Percentiles rank a stretch among this genome's conserved stretches.
phyloP scores from a whole-genome alignment of 2,329 filamentous ascomycete genomes.

The Curvularia hawaiiensis region DNA sequence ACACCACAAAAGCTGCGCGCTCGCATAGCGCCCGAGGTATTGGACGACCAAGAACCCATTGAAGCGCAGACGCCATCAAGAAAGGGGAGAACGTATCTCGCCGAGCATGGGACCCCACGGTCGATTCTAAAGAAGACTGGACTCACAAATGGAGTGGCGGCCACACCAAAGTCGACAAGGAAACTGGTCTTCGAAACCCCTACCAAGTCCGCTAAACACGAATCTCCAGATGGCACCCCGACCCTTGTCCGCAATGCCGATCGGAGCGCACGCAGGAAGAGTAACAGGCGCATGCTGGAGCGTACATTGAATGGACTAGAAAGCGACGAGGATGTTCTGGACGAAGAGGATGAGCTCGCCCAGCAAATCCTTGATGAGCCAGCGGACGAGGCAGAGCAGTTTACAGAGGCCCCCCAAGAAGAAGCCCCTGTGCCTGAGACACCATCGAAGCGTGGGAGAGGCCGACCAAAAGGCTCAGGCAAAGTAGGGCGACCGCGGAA shows the following conservation, averaged over 20 bases:
- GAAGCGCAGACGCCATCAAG: conserved; percentile 42
- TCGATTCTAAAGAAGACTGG: conserved; percentile 44
- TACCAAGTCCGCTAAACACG: conserved; percentile 42
- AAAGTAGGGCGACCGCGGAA: conserved; percentile 59
- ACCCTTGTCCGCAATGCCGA: conserved; percentile 74
- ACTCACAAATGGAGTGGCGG: conserved; percentile 25
- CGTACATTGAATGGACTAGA: conserved; percentile 67
- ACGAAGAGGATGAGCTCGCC: conserved; percentile 70
- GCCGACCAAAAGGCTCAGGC: conserved; percentile 44
- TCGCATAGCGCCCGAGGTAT: conserved; percentile 17
- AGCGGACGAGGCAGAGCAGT: conserved; percentile 42
- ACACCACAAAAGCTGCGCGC: conserved; percentile 38
- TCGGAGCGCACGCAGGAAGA: conserved; percentile 85
- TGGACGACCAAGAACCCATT: conserved; percentile 26
- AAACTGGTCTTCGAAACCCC: conserved; percentile 56
- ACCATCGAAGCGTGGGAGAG: conserved; percentile 58
- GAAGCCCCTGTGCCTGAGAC: conserved; percentile 54
- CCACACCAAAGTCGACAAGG: conserved; percentile 52
- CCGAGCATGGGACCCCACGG: conserved; percentile 38
- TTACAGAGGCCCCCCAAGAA: conserved; percentile 24
- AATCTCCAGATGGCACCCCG: conserved; percentile 58
- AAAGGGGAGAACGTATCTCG: conserved; percentile 26
- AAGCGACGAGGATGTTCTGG: conserved; percentile 70
- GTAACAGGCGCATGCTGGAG: conserved; percentile 75
- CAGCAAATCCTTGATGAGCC: conserved; percentile 69